Conservation (phyloP, 441 rosid genomes). For the Eutrema salsugineum region DNA sequence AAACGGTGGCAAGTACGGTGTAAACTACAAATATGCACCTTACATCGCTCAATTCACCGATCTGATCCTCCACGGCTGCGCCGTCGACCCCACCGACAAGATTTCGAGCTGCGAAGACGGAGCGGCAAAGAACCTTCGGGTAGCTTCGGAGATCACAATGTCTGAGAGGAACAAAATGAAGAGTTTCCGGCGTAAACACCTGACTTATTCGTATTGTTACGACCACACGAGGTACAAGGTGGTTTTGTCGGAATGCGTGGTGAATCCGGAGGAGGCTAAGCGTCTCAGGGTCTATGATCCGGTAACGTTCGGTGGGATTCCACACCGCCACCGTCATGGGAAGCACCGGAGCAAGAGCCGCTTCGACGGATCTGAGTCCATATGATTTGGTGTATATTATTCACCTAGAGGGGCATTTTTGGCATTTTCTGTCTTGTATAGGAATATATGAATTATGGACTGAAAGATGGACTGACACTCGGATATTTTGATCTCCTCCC, state of each 20-base stretch:
- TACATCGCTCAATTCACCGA: constrained; percentile 52
- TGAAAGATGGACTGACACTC: neutral
- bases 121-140: neutral
- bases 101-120: constrained; percentile 24
- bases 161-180: constrained; percentile 35
- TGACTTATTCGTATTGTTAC: constrained; percentile 50
- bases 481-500: neutral
- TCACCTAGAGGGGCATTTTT: constrained; percentile 26
- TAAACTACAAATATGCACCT: constrained; percentile 75
- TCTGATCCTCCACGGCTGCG: constrained; percentile 65
- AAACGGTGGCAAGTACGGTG: constrained; percentile 73
- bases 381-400: constrained; percentile 21
- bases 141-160: constrained; percentile 8
- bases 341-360: constrained; percentile 46
- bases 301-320: constrained; percentile 64
- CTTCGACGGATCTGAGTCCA: constrained; percentile 18
- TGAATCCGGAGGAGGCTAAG: constrained; percentile 41
- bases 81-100: constrained; percentile 59
- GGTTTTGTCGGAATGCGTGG: constrained; percentile 40
- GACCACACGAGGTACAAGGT: constrained; percentile 38
- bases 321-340: constrained; percentile 38
- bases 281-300: constrained; percentile 62
- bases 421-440: constrained; percentile 33
- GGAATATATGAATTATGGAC: constrained; percentile 5
- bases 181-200: constrained; percentile 38